Percentiles rank a stretch among this genome's conserved stretches.
Evolutionary conservation across 495 filamentous ascomycete species (phyloP).

Genomic region (Lepraria neglecta): DNA sequence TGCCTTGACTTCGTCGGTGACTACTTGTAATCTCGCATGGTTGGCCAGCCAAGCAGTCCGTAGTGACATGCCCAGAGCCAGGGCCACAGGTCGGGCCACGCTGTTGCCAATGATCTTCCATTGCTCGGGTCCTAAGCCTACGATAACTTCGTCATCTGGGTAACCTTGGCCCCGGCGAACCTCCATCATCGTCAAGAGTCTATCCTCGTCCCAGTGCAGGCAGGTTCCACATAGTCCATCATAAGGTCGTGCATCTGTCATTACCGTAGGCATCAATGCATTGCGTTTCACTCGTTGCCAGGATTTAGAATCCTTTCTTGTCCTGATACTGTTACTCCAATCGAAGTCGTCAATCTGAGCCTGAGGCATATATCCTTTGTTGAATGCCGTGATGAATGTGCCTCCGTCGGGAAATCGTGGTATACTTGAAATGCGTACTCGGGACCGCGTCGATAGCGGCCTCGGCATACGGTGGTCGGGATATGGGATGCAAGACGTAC

Average conservation of each 20-base stretch:
- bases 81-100: constrained; percentile 57
- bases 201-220: constrained; percentile 56
- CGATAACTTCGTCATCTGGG: constrained; percentile 58
- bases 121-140: constrained; percentile 47
- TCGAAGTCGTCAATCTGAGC: constrained; percentile 29
- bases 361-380: constrained; percentile 31
- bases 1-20: neutral
- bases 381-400: constrained; percentile 42
- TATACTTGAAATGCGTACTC: constrained; percentile 34
- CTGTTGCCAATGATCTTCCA: constrained; percentile 64
- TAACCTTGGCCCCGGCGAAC: constrained; percentile 58
- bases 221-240: constrained; percentile 43
- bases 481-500: constrained; percentile 47
- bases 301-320: constrained; percentile 32
- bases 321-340: constrained; percentile 17
- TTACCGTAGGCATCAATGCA: constrained; percentile 51
- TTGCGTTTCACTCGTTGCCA: constrained; percentile 49
- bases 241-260: constrained; percentile 39
- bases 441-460: constrained; percentile 20
- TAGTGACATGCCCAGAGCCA: constrained; percentile 43
- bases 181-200: constrained; percentile 56
- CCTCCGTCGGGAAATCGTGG: constrained; percentile 42
- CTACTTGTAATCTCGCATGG: neutral
- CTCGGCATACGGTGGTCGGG: constrained; percentile 56
- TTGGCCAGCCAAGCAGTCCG: constrained; percentile 48